A percentile compares a stretch with the other conserved stretches of the same genome.
Evolutionary conservation across 164 flowering plant genomes (phyloP).

Genomic region (Piper longum): DNA sequence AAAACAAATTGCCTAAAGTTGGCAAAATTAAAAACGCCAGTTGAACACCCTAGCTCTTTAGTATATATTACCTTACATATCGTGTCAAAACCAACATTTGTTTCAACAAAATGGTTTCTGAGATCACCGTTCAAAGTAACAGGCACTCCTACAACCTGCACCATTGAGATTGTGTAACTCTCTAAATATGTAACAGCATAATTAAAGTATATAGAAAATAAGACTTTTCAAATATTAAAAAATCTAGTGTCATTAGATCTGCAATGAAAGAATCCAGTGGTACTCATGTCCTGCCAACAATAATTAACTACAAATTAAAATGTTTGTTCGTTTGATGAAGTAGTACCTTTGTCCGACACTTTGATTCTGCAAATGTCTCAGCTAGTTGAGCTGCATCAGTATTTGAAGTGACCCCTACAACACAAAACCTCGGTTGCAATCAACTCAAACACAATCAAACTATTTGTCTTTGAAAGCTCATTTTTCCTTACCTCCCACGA

Average conservation of each 20-base stretch:
- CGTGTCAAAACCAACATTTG: conserved; percentile 93
- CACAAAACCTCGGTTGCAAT: neutral
- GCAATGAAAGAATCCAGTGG: too few relatives aligned
- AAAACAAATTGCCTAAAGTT: too few relatives aligned
- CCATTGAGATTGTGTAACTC: neutral
- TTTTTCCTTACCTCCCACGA: neutral
- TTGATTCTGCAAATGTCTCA: conserved; percentile 8
- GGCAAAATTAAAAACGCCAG: too few relatives aligned
- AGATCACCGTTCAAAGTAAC: conserved; percentile 91
- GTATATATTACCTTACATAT: conserved; percentile 66
- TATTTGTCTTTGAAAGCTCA: conserved; percentile 8
- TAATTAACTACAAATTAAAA: neutral
- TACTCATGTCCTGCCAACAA: too few relatives aligned
- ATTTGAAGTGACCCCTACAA: conserved; percentile 9
- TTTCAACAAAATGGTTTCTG: conserved; percentile 88
- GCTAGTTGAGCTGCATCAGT: conserved; percentile 16
- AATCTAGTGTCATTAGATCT: too few relatives aligned
- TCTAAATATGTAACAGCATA: neutral
- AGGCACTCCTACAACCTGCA: conserved; percentile 93
- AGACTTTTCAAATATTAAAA: neutral
- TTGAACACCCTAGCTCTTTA: too few relatives aligned
- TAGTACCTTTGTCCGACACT: conserved; percentile 11
- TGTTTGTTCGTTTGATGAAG: too few relatives aligned
- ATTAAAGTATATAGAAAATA: neutral
- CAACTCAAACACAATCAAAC: conserved; percentile 7